phyloP scores from a whole-genome alignment of 2,329 filamentous ascomycete species.

The Elsinoe arachidis region DNA sequence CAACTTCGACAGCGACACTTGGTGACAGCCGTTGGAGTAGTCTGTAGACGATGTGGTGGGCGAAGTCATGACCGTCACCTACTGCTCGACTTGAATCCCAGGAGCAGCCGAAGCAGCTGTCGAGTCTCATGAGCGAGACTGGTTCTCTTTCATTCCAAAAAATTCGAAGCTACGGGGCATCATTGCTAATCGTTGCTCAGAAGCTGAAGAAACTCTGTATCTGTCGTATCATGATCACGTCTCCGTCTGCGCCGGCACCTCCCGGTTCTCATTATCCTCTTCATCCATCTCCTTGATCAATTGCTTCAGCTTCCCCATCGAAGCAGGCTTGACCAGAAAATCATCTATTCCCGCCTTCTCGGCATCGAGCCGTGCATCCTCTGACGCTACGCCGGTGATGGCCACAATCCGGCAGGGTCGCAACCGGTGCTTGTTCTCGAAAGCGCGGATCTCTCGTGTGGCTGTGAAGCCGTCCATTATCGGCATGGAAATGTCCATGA shows the following conservation, averaged over 20 bases:
- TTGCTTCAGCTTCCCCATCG: conserved; percentile 20
- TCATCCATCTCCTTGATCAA: conserved; percentile 11
- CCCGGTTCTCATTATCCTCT: background rate
- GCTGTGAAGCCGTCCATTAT: conserved; percentile 28
- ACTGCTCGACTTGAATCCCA: too few species aligned
- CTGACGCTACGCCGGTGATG: conserved; percentile 26
- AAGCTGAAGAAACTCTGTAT: background rate
- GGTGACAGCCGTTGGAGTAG: too few species aligned
- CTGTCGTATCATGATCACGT: background rate
- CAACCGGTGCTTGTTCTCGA: conserved; percentile 20
- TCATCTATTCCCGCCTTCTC: conserved; percentile 24
- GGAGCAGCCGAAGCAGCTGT: too few species aligned
- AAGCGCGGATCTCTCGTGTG: conserved; percentile 23
- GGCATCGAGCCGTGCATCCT: conserved; percentile 21
- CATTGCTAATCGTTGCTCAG: background rate
- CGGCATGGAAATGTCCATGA: conserved; percentile 39
- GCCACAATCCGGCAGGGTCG: conserved; percentile 21
- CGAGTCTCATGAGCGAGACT: too few species aligned
- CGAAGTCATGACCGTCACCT: too few species aligned
- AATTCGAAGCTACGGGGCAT: too few species aligned
- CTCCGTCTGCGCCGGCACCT: background rate
- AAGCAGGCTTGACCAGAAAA: conserved; percentile 28
- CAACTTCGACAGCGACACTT: too few species aligned
- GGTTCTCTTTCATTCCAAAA: too few species aligned
- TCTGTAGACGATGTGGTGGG: too few species aligned